Conservation (phyloP, 192 early-diverging fungal species). For the Gaertneriomyces semiglobifer region DNA sequence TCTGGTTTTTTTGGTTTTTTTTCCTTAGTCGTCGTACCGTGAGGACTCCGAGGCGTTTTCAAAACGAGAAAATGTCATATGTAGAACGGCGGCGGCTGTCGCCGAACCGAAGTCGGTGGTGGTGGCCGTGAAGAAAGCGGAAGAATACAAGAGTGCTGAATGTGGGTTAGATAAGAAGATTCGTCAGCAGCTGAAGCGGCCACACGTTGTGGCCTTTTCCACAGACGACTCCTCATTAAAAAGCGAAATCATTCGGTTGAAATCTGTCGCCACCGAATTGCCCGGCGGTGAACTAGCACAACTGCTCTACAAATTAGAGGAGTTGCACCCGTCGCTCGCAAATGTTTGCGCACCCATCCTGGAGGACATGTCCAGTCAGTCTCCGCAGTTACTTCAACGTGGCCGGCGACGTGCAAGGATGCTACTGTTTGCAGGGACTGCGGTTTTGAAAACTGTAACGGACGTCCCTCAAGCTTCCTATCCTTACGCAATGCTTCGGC, state of each 20-base stretch:
- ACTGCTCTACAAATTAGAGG: constrained; percentile 4
- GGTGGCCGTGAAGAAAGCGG: constrained; percentile 1
- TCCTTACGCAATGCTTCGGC: constrained; percentile 4
- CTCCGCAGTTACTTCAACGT: constrained; percentile 1
- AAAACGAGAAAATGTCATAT: not conserved
- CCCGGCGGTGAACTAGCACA: constrained; percentile 3
- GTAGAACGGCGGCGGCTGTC: not conserved
- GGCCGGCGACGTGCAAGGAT: constrained; percentile 5
- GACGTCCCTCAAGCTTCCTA: constrained; percentile 2
- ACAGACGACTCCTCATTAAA: not conserved
- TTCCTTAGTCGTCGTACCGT: constrained; percentile 3
- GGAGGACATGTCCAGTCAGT: constrained; percentile 4
- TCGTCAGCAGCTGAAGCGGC: constrained; percentile 1
- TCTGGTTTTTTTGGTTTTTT: not conserved
- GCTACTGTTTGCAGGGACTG: not conserved
- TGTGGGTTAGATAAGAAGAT: constrained; percentile 1
- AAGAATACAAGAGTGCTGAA: constrained; percentile 1
- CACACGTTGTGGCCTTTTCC: constrained; percentile 4
- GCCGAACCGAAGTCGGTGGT: not conserved
- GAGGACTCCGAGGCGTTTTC: constrained; percentile 3
- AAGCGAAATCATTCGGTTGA: constrained; percentile 6
- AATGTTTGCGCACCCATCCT: constrained; percentile 4
- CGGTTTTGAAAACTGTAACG: constrained; percentile 4
- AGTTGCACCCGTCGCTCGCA: constrained; percentile 5
- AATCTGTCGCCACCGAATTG: constrained; percentile 4